Base-by-base conservation (phyloP, 768 basidiomycete species). In the Hygrophorus russula region DNA sequence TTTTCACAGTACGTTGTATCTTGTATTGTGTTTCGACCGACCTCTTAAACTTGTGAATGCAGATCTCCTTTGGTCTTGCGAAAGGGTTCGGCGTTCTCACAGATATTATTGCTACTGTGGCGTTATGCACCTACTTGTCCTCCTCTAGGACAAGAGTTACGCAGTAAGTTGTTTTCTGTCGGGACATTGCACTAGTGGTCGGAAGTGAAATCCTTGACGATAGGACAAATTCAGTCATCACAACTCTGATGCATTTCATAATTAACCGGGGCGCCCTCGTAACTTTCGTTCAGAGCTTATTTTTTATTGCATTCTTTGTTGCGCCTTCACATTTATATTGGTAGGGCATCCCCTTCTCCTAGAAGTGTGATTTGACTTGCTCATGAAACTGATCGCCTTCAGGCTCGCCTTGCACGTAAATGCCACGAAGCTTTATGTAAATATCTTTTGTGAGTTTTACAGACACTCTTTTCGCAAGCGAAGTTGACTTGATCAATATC, bases 371-470 rank as follows among this genome's bases (percentile, higher is more conserved):
- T 33, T n/a, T 30, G 14, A 8, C 37, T 42, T n/a, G 12, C 13
- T 30, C n/a, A 35, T 30, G 27, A 19, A 27, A 36, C 27, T 17
- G 11, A 5, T 14, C 1, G 13, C 34, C 18, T 12, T 14, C 40
- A 71, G 70, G 70, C 54, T 72, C 38, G 65, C 69, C 0, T 62
- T 72, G 46, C 69, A 72, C 46, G 58, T 70, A 45, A 70, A 69
- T 44, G 65, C 70, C 7, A 71, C 69, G 4, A 70, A 67, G 36
- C 56, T 72, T 6, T 72, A 72, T 47, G 69, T 66, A 13, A 71
- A 71, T 46, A 70, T 69, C 1, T 71, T 71, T 53, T 71, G 70
- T 71, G 42, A 60, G 70, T 62, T 15, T n/a, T 77, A 11, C 40
- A 40, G 27, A 13, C 34, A n/a, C 9, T 19, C 19, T 29, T 6